These are phyloP conservation scores for Allium fistulosum DNA, from an alignment of 106 monocot species.

Conservation along the genomic window DNA sequence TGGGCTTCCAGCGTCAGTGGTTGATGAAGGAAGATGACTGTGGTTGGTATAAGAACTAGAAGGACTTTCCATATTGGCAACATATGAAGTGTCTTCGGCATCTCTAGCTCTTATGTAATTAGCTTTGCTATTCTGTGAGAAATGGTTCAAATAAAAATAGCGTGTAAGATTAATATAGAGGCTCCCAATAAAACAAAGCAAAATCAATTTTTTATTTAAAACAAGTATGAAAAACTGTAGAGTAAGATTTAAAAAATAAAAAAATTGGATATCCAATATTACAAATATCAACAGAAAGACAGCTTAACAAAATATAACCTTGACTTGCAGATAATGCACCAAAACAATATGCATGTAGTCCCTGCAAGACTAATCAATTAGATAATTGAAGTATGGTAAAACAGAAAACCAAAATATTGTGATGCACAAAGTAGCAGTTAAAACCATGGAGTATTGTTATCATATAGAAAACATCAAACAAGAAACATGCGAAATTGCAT, in stretches of 20 bases:
- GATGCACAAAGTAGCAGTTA: too few species aligned
- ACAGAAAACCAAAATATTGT: neutral
- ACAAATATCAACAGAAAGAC: neutral
- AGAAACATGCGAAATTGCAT: neutral
- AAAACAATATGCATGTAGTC: slow-evolving; percentile 94
- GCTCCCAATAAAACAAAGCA: neutral
- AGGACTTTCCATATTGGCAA: slow-evolving; percentile 34
- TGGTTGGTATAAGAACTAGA: slow-evolving; percentile 61
- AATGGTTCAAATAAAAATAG: neutral
- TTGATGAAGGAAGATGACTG: slow-evolving; percentile 48
- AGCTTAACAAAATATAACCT: slow-evolving; percentile 36
- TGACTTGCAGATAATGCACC: slow-evolving; percentile 94
- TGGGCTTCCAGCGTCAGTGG: slow-evolving; percentile 41
- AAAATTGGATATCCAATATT: neutral
- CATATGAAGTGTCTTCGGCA: slow-evolving; percentile 36
- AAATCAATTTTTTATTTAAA: neutral
- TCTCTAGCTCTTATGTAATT: slow-evolving; percentile 50
- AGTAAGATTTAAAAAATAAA: neutral
- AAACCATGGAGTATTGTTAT: neutral
- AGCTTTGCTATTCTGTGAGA: slow-evolving; percentile 47
- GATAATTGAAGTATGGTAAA: neutral
- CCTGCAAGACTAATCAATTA: slow-evolving; percentile 40
- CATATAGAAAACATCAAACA: neutral
- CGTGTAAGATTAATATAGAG: neutral
- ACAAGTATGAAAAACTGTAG: neutral